A percentile compares a stretch with the other conserved stretches of the same genome.
Evolutionary conservation across 345 rosid genomes (phyloP).

Genomic region (Heritiera fomes): DNA sequence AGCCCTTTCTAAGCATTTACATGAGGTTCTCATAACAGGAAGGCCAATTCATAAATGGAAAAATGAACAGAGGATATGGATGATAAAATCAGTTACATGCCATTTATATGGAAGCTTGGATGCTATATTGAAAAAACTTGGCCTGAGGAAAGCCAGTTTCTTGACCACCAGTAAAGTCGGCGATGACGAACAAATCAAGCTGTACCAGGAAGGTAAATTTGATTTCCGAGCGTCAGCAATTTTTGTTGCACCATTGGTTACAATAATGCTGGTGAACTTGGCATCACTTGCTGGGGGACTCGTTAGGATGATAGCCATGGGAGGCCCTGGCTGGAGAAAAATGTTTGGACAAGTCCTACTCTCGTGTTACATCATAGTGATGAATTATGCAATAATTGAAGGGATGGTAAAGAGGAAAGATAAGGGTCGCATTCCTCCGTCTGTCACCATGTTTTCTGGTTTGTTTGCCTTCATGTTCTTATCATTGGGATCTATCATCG

Average conservation of each 20-base stretch:
- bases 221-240: constrained; percentile 35
- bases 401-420: constrained; percentile 43
- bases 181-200: constrained; percentile 26
- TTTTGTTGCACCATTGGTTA: constrained; percentile 25
- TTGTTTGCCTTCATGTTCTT: constrained; percentile 15
- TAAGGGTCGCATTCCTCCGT: constrained; percentile 36
- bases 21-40: constrained; percentile 31
- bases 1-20: constrained; percentile 20
- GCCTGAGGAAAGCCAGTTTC: constrained; percentile 39
- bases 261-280: constrained; percentile 31
- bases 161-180: constrained; percentile 40
- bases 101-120: constrained; percentile 31
- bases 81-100: constrained; percentile 38
- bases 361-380: constrained; percentile 33
- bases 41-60: constrained; percentile 26
- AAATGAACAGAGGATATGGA: constrained; percentile 42
- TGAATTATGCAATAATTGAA: constrained; percentile 40
- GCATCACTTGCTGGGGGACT: constrained; percentile 30
- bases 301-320: constrained; percentile 22
- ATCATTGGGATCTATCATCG: constrained; percentile 11
- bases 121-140: constrained; percentile 27
- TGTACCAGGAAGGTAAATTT: constrained; percentile 36
- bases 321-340: constrained; percentile 12
- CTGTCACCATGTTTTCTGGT: constrained; percentile 22
- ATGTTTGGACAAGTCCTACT: constrained; percentile 29